Percentiles rank a stretch among this genome's conserved stretches.
Evolutionary conservation across 2,329 filamentous ascomycete species (phyloP).

Genomic region (Diaporthe helianthi): DNA sequence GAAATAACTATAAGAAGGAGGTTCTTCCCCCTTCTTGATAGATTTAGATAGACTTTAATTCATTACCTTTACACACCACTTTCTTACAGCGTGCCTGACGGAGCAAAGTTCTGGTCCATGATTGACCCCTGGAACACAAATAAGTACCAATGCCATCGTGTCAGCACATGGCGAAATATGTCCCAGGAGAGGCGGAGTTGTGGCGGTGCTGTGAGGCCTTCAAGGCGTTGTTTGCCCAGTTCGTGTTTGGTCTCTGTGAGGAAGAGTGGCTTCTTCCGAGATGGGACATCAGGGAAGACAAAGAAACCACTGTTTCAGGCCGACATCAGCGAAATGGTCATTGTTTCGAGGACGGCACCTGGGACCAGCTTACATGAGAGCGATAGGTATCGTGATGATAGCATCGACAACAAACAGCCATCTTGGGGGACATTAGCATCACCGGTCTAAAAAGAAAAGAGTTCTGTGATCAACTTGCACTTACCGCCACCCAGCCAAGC

Average conservation of each 20-base stretch:
- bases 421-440: neutral
- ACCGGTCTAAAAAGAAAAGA: too few species aligned
- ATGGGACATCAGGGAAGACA: neutral
- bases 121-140: neutral
- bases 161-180: neutral
- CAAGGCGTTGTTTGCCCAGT: neutral
- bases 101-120: constrained; percentile 1
- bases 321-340: neutral
- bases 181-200: neutral
- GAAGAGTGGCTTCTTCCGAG: neutral
- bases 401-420: constrained; percentile 3
- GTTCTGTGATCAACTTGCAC: too few species aligned
- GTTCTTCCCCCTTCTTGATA: too few species aligned
- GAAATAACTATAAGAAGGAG: too few species aligned
- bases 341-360: neutral
- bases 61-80: too few species aligned
- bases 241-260: neutral
- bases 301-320: neutral
- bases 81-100: neutral
- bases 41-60: too few species aligned
- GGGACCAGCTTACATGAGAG: neutral
- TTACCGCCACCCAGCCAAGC: constrained; percentile 57
- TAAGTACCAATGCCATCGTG: neutral
- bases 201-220: neutral
- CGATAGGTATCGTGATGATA: constrained; percentile 3